Evolutionary conservation across 1,284 basidiomycete species (phyloP), one percentile per base, ranked within the genome.

Genomic region (Apiotrichum veenhuisii): DNA sequence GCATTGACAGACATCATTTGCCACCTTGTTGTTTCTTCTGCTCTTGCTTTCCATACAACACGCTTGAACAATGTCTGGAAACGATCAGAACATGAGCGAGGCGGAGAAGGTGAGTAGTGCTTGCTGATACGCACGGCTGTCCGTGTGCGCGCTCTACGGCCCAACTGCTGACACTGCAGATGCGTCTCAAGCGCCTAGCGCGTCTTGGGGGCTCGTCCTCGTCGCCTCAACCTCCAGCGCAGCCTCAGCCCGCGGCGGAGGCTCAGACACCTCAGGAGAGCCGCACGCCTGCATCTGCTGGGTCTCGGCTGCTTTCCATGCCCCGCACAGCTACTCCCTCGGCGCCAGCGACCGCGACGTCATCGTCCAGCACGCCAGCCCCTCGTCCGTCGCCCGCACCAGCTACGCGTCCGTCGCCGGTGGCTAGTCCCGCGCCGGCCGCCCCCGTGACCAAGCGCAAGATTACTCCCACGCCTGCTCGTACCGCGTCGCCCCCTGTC

Each of bases 161-260:
- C 2, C 41, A 22, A 25, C 48, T 3, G n/a, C 52, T 52, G 51
- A 50, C 26, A 23, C 37, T 20, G 37, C 71, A 94, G 91, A 91
- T 94, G 70, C 88, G 91, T 64, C 77, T 89, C 73, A 93, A 92
- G 77, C 84, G 91, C 58, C 81, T 94, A 41, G 90, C 87, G 44
- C 88, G 87, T 70, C 80, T 92, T 26, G 86, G 88, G 68, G 76
- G 73, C 45, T 63, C 77, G 34, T 40, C 54, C 26, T 45, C 30
- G 14, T 30, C 47, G 12, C 23, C 47, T 12, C 49, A 40, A 38
- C 37, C 37, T 30, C 18, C 20, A 26, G 2, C 15, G 18, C 33
- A 47, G 11, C 30, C 30, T 17, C 30, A 30, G 14, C 3, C 45
- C 15, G 1, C 45, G 48, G 22, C 25, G 14, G 42, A 43, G 11